Percentiles rank a stretch among this genome's conserved stretches.
phyloP scores from a whole-genome alignment of 768 basidiomycete genomes.

The Tulasnella sp. region DNA sequence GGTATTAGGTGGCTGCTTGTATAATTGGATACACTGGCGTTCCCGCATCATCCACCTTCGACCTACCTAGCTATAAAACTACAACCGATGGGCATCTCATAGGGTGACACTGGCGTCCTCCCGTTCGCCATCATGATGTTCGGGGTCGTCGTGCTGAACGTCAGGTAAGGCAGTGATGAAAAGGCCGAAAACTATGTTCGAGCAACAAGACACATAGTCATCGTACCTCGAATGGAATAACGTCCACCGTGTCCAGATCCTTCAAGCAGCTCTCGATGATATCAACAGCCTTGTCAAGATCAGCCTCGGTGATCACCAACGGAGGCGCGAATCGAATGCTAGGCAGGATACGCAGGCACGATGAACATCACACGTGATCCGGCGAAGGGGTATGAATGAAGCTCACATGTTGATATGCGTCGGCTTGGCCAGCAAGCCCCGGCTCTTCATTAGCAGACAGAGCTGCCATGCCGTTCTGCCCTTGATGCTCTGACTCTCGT shows the following conservation, averaged over 20 bases:
- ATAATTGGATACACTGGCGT: too few relatives aligned
- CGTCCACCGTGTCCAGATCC: slow-evolving; percentile 55
- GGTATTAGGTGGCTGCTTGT: too few relatives aligned
- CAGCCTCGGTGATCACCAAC: slow-evolving; percentile 82
- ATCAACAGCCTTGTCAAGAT: slow-evolving; percentile 58
- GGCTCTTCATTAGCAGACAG: slow-evolving; percentile 81
- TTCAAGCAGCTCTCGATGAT: slow-evolving; percentile 66
- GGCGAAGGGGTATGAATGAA: neutral
- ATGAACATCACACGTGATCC: neutral
- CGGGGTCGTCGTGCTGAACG: slow-evolving; percentile 11
- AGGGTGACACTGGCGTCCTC: slow-evolving; percentile 12
- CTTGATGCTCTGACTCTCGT: slow-evolving; percentile 64
- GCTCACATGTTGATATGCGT: slow-evolving; percentile 89
- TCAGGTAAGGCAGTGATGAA: neutral
- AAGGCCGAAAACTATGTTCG: neutral
- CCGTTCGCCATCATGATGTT: slow-evolving; percentile 13
- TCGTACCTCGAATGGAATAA: slow-evolving; percentile 11
- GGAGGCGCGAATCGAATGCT: slow-evolving; percentile 97
- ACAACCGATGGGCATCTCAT: neutral
- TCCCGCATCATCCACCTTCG: too few relatives aligned
- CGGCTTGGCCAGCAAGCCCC: slow-evolving; percentile 89
- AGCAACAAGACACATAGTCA: neutral
- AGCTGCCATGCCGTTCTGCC: slow-evolving; percentile 91
- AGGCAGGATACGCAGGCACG: neutral
- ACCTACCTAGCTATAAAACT: too few relatives aligned